A percentile compares a stretch with the other conserved stretches of the same genome.
These are phyloP conservation scores for Inga laurina DNA, from an alignment of 306 rosid species.

Conservation along the genomic window DNA sequence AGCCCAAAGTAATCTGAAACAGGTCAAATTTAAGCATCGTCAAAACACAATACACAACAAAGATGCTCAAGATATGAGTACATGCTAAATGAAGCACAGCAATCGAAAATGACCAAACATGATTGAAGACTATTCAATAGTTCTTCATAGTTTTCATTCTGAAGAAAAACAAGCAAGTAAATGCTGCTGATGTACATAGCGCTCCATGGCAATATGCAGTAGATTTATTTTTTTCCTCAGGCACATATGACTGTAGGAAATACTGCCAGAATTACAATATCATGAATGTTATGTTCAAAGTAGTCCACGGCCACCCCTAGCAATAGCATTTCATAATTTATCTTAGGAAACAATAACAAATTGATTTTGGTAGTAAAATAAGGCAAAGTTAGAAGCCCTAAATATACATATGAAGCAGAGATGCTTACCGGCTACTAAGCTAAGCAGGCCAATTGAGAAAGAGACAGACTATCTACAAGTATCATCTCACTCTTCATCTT, in stretches of 20 bases:
- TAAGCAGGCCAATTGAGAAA: constrained; percentile 30
- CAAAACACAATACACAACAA: constrained; percentile 18
- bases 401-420: constrained; percentile 28
- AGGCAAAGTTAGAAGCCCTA: not conserved
- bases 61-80: not conserved
- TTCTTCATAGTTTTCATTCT: not conserved
- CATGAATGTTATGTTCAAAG: not conserved
- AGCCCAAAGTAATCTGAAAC: constrained; percentile 40
- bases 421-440: constrained; percentile 50
- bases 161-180: not conserved
- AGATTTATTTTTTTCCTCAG: not conserved
- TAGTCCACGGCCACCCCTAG: not conserved
- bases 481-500: constrained; percentile 39
- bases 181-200: not conserved
- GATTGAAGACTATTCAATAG: not conserved
- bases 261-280: not conserved
- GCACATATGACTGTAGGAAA: not conserved
- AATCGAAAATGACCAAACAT: constrained; percentile 12
- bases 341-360: not conserved
- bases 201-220: not conserved
- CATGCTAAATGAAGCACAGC: not conserved
- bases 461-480: constrained; percentile 48
- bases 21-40: constrained; percentile 26
- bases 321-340: not conserved
- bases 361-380: not conserved